Base-by-base conservation (phyloP, 345 rosid species). In the Brassica carinata region DNA sequence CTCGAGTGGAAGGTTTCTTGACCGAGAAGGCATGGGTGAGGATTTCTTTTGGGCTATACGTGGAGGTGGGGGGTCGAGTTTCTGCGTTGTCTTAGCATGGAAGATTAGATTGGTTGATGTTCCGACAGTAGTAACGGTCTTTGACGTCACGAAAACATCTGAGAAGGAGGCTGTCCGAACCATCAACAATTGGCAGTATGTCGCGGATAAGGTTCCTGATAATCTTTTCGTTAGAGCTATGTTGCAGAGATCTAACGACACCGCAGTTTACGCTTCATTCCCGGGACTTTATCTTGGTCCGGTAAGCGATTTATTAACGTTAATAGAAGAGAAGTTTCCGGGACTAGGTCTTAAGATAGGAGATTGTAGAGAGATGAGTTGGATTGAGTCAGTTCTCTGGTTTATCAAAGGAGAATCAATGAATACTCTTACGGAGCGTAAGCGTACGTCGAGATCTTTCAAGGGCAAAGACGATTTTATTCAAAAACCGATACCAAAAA, bases 41-140 rank as follows among this genome's bases (percentile, higher is more conserved):
- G 85, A 87, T 66, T 78, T 89, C 1, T 89, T 89, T 4, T 87
- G 90, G 90, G 92, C 90, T 0, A 87, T 89, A 33, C 82, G 89
- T 36, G 92, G 92, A 2, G 92, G 90, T 0, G 90, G 90, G 1
- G 89, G 84, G 3, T 88, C 85, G 0, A 87, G 90, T 33, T 89
- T 89, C 8, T 88, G 87, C 9, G 58, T 89, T 11, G 74, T 87
- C 9, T 57, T 85, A 10, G 69, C 87, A 1, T 89, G 88, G 89
- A 86, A 87, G 79, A 77, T 89, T 7, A 82, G 80, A 65, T 85
- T 71, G 33, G 85, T 89, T 10, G 51, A 75, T 17, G 89, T 89
- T 34, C 92, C 90, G 0, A 48, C 77, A 2, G 61, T 29, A 8
- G 88, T 89, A 36, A 87, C 92, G 0, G 85, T 89, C 9, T 89